Evolutionary conservation across 495 filamentous ascomycete species (phyloP), one percentile per base, ranked within the genome.

Genomic region (Neurospora cerealis): DNA sequence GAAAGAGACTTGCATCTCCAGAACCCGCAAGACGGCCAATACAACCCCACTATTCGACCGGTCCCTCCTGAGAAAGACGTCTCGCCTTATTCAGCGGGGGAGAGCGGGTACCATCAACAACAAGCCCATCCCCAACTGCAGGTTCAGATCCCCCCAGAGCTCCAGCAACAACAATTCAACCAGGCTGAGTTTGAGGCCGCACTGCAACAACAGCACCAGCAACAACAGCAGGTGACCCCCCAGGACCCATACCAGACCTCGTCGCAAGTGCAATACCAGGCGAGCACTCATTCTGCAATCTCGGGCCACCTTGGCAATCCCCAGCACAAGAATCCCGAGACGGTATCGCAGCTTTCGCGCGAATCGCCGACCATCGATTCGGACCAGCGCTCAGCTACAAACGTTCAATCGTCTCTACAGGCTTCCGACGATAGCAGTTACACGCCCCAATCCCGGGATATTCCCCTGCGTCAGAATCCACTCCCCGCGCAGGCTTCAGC

Each of bases 291-390:
- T 60, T 76, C 74, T 4, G 41, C 74, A 15, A 81, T 81, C 70
- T 73, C 77, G 28, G 77, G 80, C 6, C 83, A 85, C 72, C 81
- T 84, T 66, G 79, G 78, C 75, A 83, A 77, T 70, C 78, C 81
- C 54, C 83, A 84, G 72, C 81, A 79, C n/a, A 83, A 86, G 21
- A 88, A 87, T 74, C 81, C 85, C 19, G 85, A 88, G 76, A 82
- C 86, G 69, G 73, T 89, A 73, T 86, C 88, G 46, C 89, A 91
- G 79, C 81, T 90, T 73, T 92, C 90, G 78, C 87, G 87, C 81
- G 90, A 91, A 71, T 88, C 88, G 69, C 83, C 86, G 44, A 78
- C 82, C 17, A 84, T 80, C 34, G 86, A 83, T 72, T 82, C 80
- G 66, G 85, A 83, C 74, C 84, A 81, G 46, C 81, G 75, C 66